Conservation (phyloP, 305 asterid species). For the Rubia peregrina region DNA sequence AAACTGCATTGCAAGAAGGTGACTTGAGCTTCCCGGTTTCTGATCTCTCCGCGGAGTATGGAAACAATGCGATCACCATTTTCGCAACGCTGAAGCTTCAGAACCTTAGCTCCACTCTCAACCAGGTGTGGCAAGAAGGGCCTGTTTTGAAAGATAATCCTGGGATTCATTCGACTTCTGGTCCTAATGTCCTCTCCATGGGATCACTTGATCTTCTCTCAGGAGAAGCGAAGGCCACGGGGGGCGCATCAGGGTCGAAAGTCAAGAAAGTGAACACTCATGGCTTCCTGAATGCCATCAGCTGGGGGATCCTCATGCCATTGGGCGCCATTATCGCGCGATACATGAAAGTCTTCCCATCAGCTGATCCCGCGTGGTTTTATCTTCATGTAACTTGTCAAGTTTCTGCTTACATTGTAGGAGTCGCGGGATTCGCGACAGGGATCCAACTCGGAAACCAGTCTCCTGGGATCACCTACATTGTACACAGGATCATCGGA, state of each 20-base stretch:
- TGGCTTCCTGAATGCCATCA: constrained; percentile 67
- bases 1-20: constrained; percentile 48
- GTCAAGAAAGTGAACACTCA: constrained; percentile 55
- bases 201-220: constrained; percentile 61
- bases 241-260: constrained; percentile 33
- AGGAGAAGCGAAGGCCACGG: constrained; percentile 38
- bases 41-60: constrained; percentile 46
- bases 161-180: constrained; percentile 46
- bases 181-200: constrained; percentile 50
- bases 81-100: constrained; percentile 61
- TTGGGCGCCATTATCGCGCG: constrained; percentile 69
- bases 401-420: constrained; percentile 55
- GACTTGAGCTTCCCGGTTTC: constrained; percentile 71
- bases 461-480: constrained; percentile 50
- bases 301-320: constrained; percentile 84
- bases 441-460: constrained; percentile 68
- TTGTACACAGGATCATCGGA: constrained; percentile 64
- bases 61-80: constrained; percentile 42
- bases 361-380: constrained; percentile 83
- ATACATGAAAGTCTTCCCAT: constrained; percentile 61
- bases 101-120: constrained; percentile 42
- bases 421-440: constrained; percentile 83
- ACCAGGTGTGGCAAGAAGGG: constrained; percentile 92
- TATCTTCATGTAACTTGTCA: constrained; percentile 72
- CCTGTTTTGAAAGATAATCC: constrained; percentile 63